Base-by-base conservation (phyloP, 768 basidiomycete genomes). In the Lactarius psammicola region DNA sequence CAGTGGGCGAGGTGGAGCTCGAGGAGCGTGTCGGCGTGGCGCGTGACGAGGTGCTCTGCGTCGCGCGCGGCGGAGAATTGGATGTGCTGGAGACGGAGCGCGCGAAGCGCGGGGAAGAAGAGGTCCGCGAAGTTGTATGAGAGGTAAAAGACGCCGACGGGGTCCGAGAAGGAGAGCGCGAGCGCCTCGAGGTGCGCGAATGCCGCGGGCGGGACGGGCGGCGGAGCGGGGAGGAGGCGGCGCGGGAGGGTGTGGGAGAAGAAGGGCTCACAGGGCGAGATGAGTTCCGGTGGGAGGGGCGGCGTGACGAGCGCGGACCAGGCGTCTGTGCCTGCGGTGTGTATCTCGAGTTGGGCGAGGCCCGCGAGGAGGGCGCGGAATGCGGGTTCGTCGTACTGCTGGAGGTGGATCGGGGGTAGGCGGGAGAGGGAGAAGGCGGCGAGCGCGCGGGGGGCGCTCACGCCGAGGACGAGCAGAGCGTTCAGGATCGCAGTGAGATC, bases 211-310 rank as follows among this genome's bases (percentile, higher is more conserved):
- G 49, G 10, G 26, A 31, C 33, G n/a, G 60, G 65, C 5, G 56
- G n/a, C 26, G 60, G 60, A 0, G 56, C 53, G 17, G 61, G 44
- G 11, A 66, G 9, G 18, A 66, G 20, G 2, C 38, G 30, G 1
- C 9, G 49, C 11, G 60, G 61, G 3, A 66, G 38, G 17, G 65
- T 66, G 23, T 57, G 23, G 2, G 31, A 53, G 60, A 58, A 58
- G 56, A 66, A 66, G 10, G 60, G 56, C 9, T 66, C 65, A 40
- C 60, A 62, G 20, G 60, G 61, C 11, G 64, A 65, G 55, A 65
- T 31, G 44, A 53, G 55, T 0, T 40, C 49, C 9, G n/a, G 31
- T 0, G 60, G 49, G 11, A 62, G 56, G 15, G 56, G 65, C 11
- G 11, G n/a, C 2, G 59, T 42, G 13, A 20, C 26, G 38, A 57